Base-by-base conservation (phyloP, 306 rosid genomes). In the Citrullus colocynthis region DNA sequence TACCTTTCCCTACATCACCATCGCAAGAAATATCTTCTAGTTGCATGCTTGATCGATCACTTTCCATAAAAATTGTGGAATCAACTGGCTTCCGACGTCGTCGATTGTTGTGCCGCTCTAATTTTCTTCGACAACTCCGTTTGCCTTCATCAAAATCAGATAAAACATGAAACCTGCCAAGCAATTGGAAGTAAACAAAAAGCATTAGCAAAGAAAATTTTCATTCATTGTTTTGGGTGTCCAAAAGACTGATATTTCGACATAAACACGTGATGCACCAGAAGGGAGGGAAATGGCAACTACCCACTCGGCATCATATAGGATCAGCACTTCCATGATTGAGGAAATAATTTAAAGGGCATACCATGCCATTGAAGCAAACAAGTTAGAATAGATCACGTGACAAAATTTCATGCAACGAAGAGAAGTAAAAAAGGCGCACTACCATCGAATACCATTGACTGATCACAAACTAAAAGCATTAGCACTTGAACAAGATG, bases 91-190 rank as follows among this genome's bases (percentile, higher is more conserved):
- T 96, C 83, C 99, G 91, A 17, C 98, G 81, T 81, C 98, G 86
- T 72, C 98, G 81, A 58, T 86, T 92, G 85, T 96, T 96, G 82
- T 96, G 99, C 34, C 93, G 91, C 88, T 92, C 99, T 75, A 96
- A 78, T 84, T 96, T 96, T 73, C 97, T 88, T 80, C 99, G 88
- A 78, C 99, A 96, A 64, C 99, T 92, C 11, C 99, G 93, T 72
- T 92, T 96, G 13, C 98, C 99, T 85, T 96, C 98, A 41, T 96
- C 99, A 82, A 96, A 96, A 86, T 96, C 98, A 71, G 90, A 28
- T 59, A 92, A 80, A 58, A 89, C 49, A 61, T 96, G 99, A 85
- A 96, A 96, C 94, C 99, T 95, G 86, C 42, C 69, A 79, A 49
- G 78, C 80, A 80, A 77, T 72, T 17, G 75, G 32, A 70, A 34